Evolutionary conservation across 305 asterid genomes (phyloP).

Genomic region (Fraxinus latifolia): DNA sequence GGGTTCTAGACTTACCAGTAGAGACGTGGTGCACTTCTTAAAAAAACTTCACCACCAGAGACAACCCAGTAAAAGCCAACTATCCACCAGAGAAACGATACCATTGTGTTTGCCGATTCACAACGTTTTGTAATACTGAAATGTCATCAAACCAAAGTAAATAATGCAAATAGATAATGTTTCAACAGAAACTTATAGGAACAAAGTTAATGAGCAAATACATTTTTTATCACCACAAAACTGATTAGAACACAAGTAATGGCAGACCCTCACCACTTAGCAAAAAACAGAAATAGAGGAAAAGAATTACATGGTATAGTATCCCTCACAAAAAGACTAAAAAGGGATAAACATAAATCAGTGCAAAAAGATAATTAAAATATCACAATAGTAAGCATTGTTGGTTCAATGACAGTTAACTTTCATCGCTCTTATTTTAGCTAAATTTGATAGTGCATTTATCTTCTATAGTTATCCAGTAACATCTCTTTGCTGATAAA

Average conservation of each 20-base stretch:
- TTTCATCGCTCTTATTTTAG: background rate
- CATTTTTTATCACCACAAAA: background rate
- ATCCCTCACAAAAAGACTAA: slow-evolving; percentile 11
- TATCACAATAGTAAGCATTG: background rate
- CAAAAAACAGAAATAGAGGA: background rate
- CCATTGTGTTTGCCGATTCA: slow-evolving; percentile 82
- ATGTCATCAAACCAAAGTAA: slow-evolving; percentile 24
- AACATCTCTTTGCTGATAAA: background rate
- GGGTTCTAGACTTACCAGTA: slow-evolving; percentile 60
- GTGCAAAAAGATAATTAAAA: background rate
- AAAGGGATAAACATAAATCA: background rate
- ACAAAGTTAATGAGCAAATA: background rate
- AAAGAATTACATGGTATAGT: background rate
- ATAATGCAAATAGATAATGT: slow-evolving; percentile 2
- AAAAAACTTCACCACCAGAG: slow-evolving; percentile 72
- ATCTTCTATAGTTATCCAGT: background rate
- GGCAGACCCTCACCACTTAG: background rate
- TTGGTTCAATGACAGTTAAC: background rate
- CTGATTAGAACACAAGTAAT: background rate
- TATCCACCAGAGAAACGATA: slow-evolving; percentile 87
- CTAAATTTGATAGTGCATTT: background rate
- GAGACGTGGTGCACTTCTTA: slow-evolving; percentile 66
- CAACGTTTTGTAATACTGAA: slow-evolving; percentile 69
- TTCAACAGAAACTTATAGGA: background rate
- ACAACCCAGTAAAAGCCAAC: slow-evolving; percentile 91